These are phyloP conservation scores for Tephrocybe sp. DNA, from an alignment of 768 basidiomycete species.

Conservation along the genomic window DNA sequence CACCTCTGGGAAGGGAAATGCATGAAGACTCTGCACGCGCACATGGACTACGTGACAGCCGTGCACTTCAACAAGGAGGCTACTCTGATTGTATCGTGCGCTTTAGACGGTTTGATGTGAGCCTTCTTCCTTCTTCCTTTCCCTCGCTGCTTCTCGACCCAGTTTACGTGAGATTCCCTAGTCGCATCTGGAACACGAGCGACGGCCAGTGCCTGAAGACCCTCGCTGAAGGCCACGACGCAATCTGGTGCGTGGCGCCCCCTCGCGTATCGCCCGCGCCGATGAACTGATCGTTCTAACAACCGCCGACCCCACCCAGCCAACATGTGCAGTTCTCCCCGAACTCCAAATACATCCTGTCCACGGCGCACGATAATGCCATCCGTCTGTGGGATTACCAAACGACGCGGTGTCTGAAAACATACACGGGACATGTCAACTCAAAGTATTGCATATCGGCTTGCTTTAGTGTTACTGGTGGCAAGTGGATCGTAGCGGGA, in stretches of 20 bases:
- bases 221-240: conserved; percentile 85
- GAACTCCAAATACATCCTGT: conserved; percentile 92
- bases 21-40: conserved; percentile 85
- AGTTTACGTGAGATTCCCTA: conserved; percentile 28
- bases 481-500: conserved; percentile 90
- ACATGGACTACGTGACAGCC: conserved; percentile 92
- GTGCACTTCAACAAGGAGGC: conserved; percentile 95
- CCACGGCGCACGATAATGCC: conserved; percentile 89
- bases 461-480: conserved; percentile 82
- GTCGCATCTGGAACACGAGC: conserved; percentile 93
- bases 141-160: not conserved
- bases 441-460: conserved; percentile 82
- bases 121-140: conserved; percentile 25
- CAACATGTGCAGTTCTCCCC: conserved; percentile 95
- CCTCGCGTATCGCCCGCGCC: not conserved
- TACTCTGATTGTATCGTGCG: conserved; percentile 87
- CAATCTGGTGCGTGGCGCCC: conserved; percentile 60
- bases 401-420: conserved; percentile 86
- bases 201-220: conserved; percentile 97
- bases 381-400: conserved; percentile 97
- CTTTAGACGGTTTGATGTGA: conserved; percentile 93
- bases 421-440: conserved; percentile 83
- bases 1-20: conserved; percentile 60
- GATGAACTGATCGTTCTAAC: not conserved
- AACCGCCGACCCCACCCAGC: conserved; percentile 33